phyloP scores from a whole-genome alignment of 148 eudicot species.

The Oxyria digyna region DNA sequence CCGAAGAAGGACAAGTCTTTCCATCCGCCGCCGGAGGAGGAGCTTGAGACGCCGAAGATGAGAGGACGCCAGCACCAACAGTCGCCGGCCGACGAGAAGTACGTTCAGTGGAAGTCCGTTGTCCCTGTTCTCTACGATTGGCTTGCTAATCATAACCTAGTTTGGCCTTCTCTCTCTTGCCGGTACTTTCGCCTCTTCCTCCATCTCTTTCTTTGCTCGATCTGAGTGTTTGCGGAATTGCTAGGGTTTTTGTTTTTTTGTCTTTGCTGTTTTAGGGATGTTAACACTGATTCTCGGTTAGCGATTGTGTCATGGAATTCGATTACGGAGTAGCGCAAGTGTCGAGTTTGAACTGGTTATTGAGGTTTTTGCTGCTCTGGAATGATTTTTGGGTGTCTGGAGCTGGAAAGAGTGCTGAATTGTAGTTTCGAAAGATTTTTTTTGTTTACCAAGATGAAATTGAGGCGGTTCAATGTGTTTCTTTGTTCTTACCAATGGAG shows the following conservation, averaged over 20 bases:
- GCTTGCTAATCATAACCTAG: slow-evolving; percentile 45
- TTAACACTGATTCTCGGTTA: neutral
- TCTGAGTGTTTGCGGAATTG: neutral
- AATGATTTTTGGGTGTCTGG: neutral
- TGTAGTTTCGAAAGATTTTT: neutral
- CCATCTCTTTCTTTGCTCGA: neutral
- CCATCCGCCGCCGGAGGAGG: slow-evolving; percentile 19
- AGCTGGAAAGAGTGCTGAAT: neutral
- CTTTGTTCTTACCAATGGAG: neutral
- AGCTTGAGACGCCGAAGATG: slow-evolving; percentile 28
- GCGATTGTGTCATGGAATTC: neutral
- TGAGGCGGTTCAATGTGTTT: neutral
- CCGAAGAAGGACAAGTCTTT: slow-evolving; percentile 10
- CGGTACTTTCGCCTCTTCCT: slow-evolving; percentile 19
- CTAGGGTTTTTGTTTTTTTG: neutral
- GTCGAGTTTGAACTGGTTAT: neutral
- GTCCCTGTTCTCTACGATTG: slow-evolving; percentile 53
- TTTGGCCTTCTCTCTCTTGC: slow-evolving; percentile 75
- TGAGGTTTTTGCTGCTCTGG: neutral
- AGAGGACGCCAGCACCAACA: slow-evolving; percentile 31
- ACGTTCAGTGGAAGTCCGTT: slow-evolving; percentile 35
- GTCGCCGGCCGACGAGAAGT: slow-evolving; percentile 30
- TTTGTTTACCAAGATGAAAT: neutral
- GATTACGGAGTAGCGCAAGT: too few relatives aligned
- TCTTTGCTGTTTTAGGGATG: neutral